Conservation (phyloP, 495 filamentous ascomycete genomes). For the Neurospora discreta region DNA sequence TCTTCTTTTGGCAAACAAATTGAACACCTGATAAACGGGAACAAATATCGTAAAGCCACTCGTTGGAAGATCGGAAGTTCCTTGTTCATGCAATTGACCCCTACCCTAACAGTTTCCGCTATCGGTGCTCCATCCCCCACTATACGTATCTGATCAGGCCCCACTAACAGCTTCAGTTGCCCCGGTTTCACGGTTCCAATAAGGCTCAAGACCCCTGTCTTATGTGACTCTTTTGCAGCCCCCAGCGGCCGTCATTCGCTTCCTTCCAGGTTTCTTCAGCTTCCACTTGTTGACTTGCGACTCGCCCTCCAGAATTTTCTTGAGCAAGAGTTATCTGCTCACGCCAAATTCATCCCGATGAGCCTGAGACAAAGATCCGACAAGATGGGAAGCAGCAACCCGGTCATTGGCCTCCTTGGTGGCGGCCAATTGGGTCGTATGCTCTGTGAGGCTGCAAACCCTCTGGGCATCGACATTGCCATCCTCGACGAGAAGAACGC, state of each 20-base stretch:
- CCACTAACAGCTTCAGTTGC: not conserved
- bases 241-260: not conserved
- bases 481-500: constrained; percentile 69
- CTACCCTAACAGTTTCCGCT: not conserved
- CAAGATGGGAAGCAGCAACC: constrained; percentile 16
- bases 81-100: not conserved
- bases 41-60: not conserved
- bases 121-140: not conserved
- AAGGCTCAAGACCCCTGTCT: not conserved
- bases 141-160: not conserved
- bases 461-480: constrained; percentile 68
- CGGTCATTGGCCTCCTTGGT: constrained; percentile 32
- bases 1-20: not conserved
- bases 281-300: not conserved
- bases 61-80: not conserved
- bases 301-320: not conserved
- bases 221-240: constrained; percentile 1
- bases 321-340: constrained; percentile 6
- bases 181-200: not conserved
- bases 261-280: not conserved
- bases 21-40: not conserved
- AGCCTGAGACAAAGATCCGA: not conserved
- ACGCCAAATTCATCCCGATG: constrained; percentile 6
- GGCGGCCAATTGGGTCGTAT: constrained; percentile 85
- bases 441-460: constrained; percentile 86